These are phyloP conservation scores for Aspergillus nidulans DNA, from an alignment of 495 filamentous ascomycete genomes.

Conservation along the genomic window DNA sequence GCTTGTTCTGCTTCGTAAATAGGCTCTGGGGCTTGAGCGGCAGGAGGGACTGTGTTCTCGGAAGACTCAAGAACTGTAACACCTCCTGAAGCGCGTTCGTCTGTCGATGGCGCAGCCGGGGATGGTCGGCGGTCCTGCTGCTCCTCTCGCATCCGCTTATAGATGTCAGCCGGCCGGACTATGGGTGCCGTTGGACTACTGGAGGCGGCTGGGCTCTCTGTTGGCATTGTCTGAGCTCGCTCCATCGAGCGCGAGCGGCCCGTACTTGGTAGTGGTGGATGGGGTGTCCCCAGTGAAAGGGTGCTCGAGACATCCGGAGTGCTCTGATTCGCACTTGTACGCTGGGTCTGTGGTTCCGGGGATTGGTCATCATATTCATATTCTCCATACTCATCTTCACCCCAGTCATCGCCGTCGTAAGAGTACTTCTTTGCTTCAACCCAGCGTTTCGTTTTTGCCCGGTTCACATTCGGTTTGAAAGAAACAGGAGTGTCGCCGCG, in stretches of 20 bases:
- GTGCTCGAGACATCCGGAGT: conserved; percentile 21
- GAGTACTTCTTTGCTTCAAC: conserved; percentile 80
- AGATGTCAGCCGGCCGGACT: conserved; percentile 74
- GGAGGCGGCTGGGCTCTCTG: conserved; percentile 21
- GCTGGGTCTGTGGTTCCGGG: conserved; percentile 40
- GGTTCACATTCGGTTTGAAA: conserved; percentile 78
- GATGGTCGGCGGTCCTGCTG: conserved; percentile 51
- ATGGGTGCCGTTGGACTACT: conserved; percentile 43
- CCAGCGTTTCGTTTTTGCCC: conserved; percentile 92
- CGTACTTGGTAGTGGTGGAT: conserved; percentile 23
- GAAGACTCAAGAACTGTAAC: neutral
- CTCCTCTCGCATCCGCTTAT: conserved; percentile 67
- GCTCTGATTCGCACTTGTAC: conserved; percentile 31
- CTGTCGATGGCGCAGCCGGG: conserved; percentile 1
- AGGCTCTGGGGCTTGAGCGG: neutral
- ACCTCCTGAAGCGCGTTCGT: neutral
- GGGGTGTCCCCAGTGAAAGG: neutral
- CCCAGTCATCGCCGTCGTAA: conserved; percentile 96
- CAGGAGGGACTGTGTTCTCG: neutral
- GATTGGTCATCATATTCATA: conserved; percentile 64
- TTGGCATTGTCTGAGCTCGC: conserved; percentile 27
- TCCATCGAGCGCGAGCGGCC: conserved; percentile 41
- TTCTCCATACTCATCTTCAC: conserved; percentile 77
- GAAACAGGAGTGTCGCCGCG: conserved; percentile 44
- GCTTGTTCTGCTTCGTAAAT: neutral